Evolutionary conservation across 2,329 filamentous ascomycete genomes (phyloP).

Genomic region (Raffaelea ambrosiae): DNA sequence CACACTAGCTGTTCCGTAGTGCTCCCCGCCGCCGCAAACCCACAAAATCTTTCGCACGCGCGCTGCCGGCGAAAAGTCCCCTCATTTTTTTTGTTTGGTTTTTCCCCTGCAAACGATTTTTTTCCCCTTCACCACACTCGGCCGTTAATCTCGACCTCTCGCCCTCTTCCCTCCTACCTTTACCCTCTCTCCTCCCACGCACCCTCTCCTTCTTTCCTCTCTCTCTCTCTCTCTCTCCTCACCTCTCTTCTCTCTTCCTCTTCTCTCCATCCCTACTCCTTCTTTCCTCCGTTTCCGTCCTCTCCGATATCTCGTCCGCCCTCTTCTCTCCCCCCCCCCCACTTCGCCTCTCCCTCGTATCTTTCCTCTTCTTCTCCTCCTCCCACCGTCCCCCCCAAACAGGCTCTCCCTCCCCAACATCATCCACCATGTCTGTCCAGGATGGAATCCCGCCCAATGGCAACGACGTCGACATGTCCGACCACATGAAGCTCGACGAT

Average conservation of each 20-base stretch:
- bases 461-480: constrained; percentile 54
- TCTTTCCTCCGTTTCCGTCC: constrained; percentile 11
- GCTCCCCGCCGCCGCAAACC: constrained; percentile 6
- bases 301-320: constrained; percentile 6
- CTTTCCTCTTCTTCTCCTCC: not conserved
- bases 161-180: constrained; percentile 11
- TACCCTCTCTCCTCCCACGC: constrained; percentile 10
- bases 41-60: constrained; percentile 11
- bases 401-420: not conserved
- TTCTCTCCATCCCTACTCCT: constrained; percentile 7
- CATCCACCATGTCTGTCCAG: constrained; percentile 51
- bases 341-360: constrained; percentile 1
- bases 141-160: constrained; percentile 13
- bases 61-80: constrained; percentile 8
- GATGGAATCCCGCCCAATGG: constrained; percentile 49
- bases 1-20: constrained; percentile 6
- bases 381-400: not conserved
- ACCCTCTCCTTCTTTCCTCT: not conserved
- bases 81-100: constrained; percentile 9
- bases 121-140: not conserved
- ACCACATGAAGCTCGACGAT: constrained; percentile 59
- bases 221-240: constrained; percentile 8
- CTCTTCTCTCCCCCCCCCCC: not conserved
- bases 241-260: constrained; percentile 9
- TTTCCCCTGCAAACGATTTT: constrained; percentile 5